These are phyloP conservation scores for Rubus parviflorus DNA, from an alignment of 306 rosid species.

Conservation along the genomic window DNA sequence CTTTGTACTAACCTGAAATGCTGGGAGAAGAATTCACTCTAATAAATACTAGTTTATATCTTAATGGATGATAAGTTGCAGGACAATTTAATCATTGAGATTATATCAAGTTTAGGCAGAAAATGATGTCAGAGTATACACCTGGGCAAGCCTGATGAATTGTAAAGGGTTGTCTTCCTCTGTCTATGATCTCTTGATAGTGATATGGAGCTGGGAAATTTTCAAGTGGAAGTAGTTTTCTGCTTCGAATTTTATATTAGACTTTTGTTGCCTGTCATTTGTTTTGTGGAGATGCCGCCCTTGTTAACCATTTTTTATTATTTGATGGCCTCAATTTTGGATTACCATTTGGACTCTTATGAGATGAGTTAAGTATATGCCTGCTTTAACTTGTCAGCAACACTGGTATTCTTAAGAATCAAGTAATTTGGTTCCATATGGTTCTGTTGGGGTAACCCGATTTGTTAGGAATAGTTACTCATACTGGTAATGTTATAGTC, in stretches of 20 bases:
- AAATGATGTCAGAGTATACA: background rate
- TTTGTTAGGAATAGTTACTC: no score
- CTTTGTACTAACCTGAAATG: no score
- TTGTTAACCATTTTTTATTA: background rate
- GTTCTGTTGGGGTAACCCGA: background rate
- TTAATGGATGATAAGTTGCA: background rate
- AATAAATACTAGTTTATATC: background rate
- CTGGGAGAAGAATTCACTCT: background rate
- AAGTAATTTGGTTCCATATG: constrained; percentile 4
- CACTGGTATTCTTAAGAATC: background rate
- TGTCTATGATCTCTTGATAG: constrained; percentile 11
- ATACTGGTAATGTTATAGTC: no score
- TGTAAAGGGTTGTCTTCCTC: constrained; percentile 7
- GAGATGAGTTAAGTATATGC: background rate
- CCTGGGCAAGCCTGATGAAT: background rate
- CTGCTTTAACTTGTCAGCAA: constrained; percentile 14
- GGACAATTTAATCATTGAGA: background rate
- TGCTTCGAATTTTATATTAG: background rate
- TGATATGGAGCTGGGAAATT: background rate
- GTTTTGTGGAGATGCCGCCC: background rate
- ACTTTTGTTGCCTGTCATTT: background rate
- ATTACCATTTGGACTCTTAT: constrained; percentile 10
- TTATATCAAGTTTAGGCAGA: background rate
- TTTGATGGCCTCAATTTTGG: constrained; percentile 6
- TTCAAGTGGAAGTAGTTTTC: constrained; percentile 5